Base-by-base conservation (phyloP, 2,329 filamentous ascomycete genomes). In the Microdochium paspali region DNA sequence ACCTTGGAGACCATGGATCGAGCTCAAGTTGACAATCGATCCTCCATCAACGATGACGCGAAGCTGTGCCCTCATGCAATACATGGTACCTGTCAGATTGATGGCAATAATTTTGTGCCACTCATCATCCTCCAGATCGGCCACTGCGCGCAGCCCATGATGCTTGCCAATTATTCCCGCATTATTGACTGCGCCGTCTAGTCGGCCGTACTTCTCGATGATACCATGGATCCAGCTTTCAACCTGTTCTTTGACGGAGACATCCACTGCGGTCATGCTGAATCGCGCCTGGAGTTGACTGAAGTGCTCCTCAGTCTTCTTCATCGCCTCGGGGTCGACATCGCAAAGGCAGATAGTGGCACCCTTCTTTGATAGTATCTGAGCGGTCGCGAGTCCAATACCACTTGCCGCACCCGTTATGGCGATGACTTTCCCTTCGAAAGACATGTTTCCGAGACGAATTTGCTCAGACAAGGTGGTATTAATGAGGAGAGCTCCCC, bases 1-100 rank as follows among this genome's bases (percentile, higher is more conserved):
- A 58, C 70, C 71, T 50, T 69, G 66, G 2, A 72, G 56, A 4
- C 77, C 77, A 31, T 75, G 71, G 28, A 74, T 73, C 42, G 72
- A 78, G 24, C 72, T 66, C 24, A 76, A 67, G 56, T 79, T 82
- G 47, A 83, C 79, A 55, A 83, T 80, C 50, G 76, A 78, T 7
- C 76, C 76, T 2, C 73, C 69, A 5, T 68, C 59, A 21, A 66
- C 63, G 44, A 79, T 68, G 35, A 67, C 66, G 31, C 58, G 58
- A 39, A 74, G 61, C 59, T 72, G 61, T 26, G 69, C 70, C 32
- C 72, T 64, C 51, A 76, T 52, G 50, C 71, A 74, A 56, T 74
- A 71, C 71, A 75, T 74, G 35, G 64, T 68, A n/a, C 73, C 73
- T 9, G 70, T 74, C 46, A 76, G 56, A 49, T 76, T 76, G 42